Base-by-base conservation (phyloP, 208 protist species). In the Crithidia brevicula region DNA sequence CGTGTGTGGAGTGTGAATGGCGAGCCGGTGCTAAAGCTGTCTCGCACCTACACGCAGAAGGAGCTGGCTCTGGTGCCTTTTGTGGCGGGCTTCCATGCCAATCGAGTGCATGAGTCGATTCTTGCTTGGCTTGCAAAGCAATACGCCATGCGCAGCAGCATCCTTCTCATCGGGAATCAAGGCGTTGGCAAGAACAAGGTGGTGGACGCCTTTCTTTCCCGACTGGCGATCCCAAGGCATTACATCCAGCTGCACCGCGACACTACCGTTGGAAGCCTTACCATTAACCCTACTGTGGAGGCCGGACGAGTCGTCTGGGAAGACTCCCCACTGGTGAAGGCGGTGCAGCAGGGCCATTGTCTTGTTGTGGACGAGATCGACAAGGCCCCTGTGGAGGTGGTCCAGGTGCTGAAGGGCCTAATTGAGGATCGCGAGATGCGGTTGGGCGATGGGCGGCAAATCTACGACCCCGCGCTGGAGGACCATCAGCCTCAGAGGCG, bases 151-250 rank as follows among this genome's bases (percentile, higher is more conserved):
- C 73, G 79, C 18, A 85, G 79, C 67, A 94, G 92, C 53, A 81
- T 98, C 27, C 86, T 99, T 9, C 85, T 99, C 27, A 96, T 99
- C 28, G 97, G 97, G 51, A 97, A 97, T 61, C 97, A 99, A 60
- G 91, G 96, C 22, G 94, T 98, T 27, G 97, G 97, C 30, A 99
- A 99, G 79, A 99, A 99, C 82, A 98, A 98, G 76, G 81, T 98
- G 47, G 84, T 92, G 34, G 97, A 99, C 69, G 72, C 88, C 7
- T 91, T 98, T 59, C 79, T 98, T 4, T 69, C 92, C n/a, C 84
- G 97, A 2, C 69, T 98, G 20, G 59, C 72, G 33, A 63, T 88
- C 22, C 91, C 94, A 20, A 81, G 97, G 4, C 92, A 99, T 73
- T 99, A 99, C 74, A 89, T 98, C 42, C 97, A 99, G 73, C 93